A percentile compares a stretch with the other conserved stretches of the same genome.
Evolutionary conservation across 805 yeast species (phyloP).

Genomic region (Metschnikowia reukaufii): DNA sequence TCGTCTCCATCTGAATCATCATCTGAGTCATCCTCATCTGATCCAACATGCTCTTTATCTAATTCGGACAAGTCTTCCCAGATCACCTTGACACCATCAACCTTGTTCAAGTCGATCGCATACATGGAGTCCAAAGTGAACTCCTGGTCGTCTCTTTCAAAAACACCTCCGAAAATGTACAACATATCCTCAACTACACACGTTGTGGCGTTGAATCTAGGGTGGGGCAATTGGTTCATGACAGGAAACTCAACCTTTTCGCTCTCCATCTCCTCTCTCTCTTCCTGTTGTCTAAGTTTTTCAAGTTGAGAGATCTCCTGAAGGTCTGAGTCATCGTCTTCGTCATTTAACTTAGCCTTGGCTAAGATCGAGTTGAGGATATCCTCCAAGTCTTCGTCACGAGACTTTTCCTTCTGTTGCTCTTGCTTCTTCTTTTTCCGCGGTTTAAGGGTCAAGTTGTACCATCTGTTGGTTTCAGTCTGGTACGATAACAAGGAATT

Average conservation of each 20-base stretch:
- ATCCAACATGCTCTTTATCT: conserved; percentile 52
- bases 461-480: conserved; percentile 87
- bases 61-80: conserved; percentile 83
- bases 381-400: conserved; percentile 81
- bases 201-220: conserved; percentile 82
- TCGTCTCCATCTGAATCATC: conserved; percentile 53
- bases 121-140: conserved; percentile 82
- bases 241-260: conserved; percentile 53
- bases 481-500: conserved; percentile 81
- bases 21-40: conserved; percentile 64
- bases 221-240: conserved; percentile 71
- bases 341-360: conserved; percentile 68
- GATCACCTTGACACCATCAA: conserved; percentile 82
- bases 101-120: conserved; percentile 76
- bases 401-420: conserved; percentile 46
- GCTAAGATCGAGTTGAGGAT: conserved; percentile 71
- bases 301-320: conserved; percentile 37
- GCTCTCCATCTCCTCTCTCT: conserved; percentile 43
- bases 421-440: conserved; percentile 50
- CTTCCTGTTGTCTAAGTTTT: conserved; percentile 35
- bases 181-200: conserved; percentile 82
- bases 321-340: conserved; percentile 45
- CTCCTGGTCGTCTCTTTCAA: conserved; percentile 87
- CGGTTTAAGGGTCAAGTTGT: conserved; percentile 62
- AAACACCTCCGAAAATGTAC: conserved; percentile 86